These are phyloP conservation scores for Blastomyces gilchristii DNA, from an alignment of 2,329 filamentous ascomycete genomes.

Conservation along the genomic window DNA sequence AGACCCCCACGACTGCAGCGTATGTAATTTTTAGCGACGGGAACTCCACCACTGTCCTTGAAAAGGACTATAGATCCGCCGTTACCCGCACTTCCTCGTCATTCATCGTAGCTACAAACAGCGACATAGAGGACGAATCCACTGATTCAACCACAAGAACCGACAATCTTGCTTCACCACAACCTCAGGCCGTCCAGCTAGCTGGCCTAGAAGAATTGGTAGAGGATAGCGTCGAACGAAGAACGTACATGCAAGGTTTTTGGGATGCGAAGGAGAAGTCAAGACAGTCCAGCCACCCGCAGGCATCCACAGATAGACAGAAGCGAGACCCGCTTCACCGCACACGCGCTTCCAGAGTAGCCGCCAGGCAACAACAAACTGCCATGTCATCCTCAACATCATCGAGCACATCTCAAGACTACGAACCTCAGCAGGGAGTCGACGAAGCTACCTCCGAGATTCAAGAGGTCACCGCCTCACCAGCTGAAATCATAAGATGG, in stretches of 20 bases:
- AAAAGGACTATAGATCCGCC: slow-evolving; percentile 46
- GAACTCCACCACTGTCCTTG: slow-evolving; percentile 38
- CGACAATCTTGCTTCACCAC: slow-evolving; percentile 16
- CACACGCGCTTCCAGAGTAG: neutral
- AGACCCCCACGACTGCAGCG: slow-evolving; percentile 41
- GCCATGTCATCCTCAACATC: neutral
- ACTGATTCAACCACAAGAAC: slow-evolving; percentile 13
- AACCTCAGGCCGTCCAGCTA: slow-evolving; percentile 13
- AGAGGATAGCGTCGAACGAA: slow-evolving; percentile 28
- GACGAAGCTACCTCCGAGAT: slow-evolving; percentile 4
- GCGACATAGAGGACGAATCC: slow-evolving; percentile 33
- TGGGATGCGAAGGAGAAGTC: slow-evolving; percentile 25
- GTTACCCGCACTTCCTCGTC: slow-evolving; percentile 35
- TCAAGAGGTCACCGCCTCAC: slow-evolving; percentile 20
- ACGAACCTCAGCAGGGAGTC: neutral
- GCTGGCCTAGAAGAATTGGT: slow-evolving; percentile 22
- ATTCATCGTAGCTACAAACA: slow-evolving; percentile 50
- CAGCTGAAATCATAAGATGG: slow-evolving; percentile 38
- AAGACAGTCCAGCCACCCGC: slow-evolving; percentile 1
- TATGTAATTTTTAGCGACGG: slow-evolving; percentile 50
- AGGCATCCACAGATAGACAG: neutral
- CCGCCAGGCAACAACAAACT: neutral
- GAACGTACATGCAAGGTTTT: slow-evolving; percentile 29
- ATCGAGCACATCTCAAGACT: neutral
- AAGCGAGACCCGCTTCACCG: neutral